These are phyloP conservation scores for Serendipita sp. DNA, from an alignment of 768 basidiomycete species.

Conservation along the genomic window DNA sequence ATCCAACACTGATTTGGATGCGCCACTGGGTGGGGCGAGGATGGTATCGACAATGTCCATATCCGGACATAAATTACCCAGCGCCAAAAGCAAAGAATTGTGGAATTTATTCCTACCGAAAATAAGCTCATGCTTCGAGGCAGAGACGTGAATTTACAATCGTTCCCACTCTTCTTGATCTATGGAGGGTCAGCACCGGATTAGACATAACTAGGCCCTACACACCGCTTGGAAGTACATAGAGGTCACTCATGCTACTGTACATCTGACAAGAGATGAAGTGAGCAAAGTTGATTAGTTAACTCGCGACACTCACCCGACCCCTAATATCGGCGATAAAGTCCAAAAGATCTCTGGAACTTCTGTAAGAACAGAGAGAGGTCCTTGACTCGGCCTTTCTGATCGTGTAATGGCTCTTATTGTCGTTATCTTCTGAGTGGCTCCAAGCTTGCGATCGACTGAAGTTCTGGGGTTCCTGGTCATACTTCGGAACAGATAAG, in stretches of 20 bases:
- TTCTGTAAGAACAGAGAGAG: background rate
- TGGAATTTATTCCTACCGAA: background rate
- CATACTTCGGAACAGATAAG: background rate
- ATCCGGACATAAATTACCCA: background rate
- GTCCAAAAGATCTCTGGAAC: background rate
- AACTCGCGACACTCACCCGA: background rate
- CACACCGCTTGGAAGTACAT: background rate
- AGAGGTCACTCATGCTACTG: background rate
- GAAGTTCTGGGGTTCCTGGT: slow-evolving; percentile 1
- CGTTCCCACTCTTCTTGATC: slow-evolving; percentile 1
- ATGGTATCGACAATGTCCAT: background rate
- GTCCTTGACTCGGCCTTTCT: background rate
- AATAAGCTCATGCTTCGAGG: no score
- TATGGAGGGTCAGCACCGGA: background rate
- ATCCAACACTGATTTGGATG: background rate
- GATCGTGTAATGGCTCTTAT: background rate
- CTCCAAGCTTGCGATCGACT: slow-evolving; percentile 1
- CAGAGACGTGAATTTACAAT: background rate
- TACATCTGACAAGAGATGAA: background rate
- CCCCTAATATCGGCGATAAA: background rate
- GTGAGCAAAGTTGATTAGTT: background rate
- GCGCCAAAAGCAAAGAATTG: background rate
- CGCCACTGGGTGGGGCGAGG: background rate
- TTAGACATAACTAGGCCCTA: background rate
- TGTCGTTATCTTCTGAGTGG: background rate